Percentiles rank a stretch among this genome's conserved stretches.
phyloP scores from a whole-genome alignment of 202 grass and related monocot genomes.

The Zoysia matrella region DNA sequence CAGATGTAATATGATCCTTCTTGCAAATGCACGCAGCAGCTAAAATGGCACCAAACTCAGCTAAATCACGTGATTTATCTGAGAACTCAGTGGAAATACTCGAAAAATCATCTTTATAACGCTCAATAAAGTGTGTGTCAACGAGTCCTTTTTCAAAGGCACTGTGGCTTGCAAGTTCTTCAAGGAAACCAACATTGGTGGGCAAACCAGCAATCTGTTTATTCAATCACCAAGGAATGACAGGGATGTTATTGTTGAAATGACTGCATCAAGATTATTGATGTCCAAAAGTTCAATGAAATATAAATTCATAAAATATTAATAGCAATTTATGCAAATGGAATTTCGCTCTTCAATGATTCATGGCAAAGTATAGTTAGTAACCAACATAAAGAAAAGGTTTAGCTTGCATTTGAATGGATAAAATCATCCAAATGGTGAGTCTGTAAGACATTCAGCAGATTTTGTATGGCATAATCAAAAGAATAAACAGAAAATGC shows the following conservation, averaged over 20 bases:
- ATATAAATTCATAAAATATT: not conserved
- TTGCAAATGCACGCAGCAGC: conserved; percentile 86
- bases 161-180: conserved; percentile 81
- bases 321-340: not conserved
- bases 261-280: not conserved
- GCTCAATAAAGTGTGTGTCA: conserved; percentile 92
- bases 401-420: not conserved
- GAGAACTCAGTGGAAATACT: conserved; percentile 52
- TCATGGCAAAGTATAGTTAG: not conserved
- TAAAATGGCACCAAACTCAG: conserved; percentile 68
- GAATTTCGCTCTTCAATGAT: not conserved
- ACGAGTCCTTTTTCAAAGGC: conserved; percentile 86
- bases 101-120: conserved; percentile 73
- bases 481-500: conserved; percentile 1
- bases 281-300: conserved; percentile 2
- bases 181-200: conserved; percentile 85
- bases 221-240: conserved; percentile 38
- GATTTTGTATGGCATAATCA: not conserved
- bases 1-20: conserved; percentile 55
- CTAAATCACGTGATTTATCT: conserved; percentile 45
- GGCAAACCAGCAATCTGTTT: conserved; percentile 93
- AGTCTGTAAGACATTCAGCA: not conserved
- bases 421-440: not conserved
- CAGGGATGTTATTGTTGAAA: conserved; percentile 29
- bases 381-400: not conserved